A percentile compares a stretch with the other conserved stretches of the same genome.
These are phyloP conservation scores for Oxyria digyna DNA, from an alignment of 148 eudicot species.

Conservation along the genomic window DNA sequence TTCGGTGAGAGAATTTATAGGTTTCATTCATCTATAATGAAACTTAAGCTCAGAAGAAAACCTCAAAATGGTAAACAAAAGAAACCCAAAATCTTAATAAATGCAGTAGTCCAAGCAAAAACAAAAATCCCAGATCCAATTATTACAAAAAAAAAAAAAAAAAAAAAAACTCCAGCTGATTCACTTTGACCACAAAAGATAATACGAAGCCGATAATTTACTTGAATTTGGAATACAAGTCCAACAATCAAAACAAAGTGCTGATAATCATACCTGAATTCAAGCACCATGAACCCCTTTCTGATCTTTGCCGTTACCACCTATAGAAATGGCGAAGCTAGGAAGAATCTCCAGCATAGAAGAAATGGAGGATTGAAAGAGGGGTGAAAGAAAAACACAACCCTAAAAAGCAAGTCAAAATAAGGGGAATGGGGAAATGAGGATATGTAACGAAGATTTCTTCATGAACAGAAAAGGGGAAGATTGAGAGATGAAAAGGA, in stretches of 20 bases:
- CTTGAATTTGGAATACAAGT: background rate
- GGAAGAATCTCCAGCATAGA: background rate
- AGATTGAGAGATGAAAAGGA: slow-evolving; percentile 2
- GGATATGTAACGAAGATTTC: slow-evolving; percentile 12
- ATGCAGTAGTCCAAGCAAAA: slow-evolving; percentile 5
- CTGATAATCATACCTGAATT: background rate
- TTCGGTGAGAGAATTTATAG: background rate
- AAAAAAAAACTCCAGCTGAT: background rate
- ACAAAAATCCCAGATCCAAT: slow-evolving; percentile 1
- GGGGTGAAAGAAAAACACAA: background rate
- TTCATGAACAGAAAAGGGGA: slow-evolving; percentile 4
- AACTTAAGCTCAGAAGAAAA: background rate
- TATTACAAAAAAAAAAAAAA: background rate
- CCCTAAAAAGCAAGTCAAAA: slow-evolving; percentile 24
- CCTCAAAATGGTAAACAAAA: background rate
- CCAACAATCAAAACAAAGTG: background rate
- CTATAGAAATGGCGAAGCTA: background rate
- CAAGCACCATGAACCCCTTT: slow-evolving; percentile 3
- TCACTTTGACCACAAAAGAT: background rate
- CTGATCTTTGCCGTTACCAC: background rate
- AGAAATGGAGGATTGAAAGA: background rate
- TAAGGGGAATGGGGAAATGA: slow-evolving; percentile 17
- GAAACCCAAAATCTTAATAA: background rate
- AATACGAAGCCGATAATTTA: background rate
- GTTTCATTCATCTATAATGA: background rate